These are phyloP conservation scores for Salix suchowensis DNA, from an alignment of 345 rosid genomes.

Conservation along the genomic window DNA sequence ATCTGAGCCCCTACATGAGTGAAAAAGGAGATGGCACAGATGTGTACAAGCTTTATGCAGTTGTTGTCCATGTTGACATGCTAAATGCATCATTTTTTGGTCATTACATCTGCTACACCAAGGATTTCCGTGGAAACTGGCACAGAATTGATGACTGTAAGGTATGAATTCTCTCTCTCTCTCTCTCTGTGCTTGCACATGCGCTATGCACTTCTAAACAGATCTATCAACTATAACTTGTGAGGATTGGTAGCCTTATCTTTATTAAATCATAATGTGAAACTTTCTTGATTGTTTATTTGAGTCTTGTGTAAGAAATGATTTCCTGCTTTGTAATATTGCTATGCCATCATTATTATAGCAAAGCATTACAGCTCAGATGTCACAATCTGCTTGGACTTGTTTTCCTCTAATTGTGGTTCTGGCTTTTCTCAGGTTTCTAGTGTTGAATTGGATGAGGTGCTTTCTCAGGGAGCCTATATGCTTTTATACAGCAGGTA, in stretches of 20 bases:
- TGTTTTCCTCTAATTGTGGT: conserved; percentile 9
- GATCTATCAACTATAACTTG: not conserved
- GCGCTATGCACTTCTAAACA: not conserved
- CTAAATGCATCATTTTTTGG: conserved; percentile 96
- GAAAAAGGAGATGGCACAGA: conserved; percentile 66
- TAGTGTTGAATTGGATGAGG: conserved; percentile 70
- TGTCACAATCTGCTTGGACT: not conserved
- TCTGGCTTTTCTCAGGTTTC: conserved; percentile 47
- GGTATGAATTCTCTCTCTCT: conserved; percentile 39
- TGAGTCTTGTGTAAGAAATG: not conserved
- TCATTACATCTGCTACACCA: conserved; percentile 85
- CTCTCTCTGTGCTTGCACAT: not conserved
- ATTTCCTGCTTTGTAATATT: not conserved
- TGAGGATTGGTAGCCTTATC: not conserved
- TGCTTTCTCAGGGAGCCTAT: conserved; percentile 89
- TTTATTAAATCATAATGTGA: not conserved
- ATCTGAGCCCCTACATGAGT: conserved; percentile 83
- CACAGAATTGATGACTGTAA: conserved; percentile 78
- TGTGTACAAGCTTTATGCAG: conserved; percentile 79
- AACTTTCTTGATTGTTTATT: not conserved
- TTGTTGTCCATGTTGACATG: conserved; percentile 95
- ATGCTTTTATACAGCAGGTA: conserved; percentile 98
- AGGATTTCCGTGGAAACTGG: conserved; percentile 84
- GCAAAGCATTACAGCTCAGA: not conserved
- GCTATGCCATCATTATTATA: not conserved